Percentiles rank a stretch among this genome's conserved stretches.
These are phyloP conservation scores for Apophysomyces sp. DNA, from an alignment of 371 early-diverging fungal genomes.

Conservation along the genomic window DNA sequence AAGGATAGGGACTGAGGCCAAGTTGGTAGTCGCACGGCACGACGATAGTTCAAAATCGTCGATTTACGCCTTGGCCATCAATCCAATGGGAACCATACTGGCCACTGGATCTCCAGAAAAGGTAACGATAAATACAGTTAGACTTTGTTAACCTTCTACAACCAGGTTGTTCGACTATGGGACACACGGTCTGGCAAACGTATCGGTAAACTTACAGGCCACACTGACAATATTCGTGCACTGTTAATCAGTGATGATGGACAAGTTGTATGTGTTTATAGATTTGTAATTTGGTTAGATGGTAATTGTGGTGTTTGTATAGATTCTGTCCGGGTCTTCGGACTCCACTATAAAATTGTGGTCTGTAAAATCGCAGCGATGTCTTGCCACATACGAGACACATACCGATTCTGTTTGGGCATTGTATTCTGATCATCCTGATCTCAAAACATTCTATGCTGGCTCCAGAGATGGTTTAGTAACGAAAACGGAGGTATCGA, in stretches of 20 bases:
- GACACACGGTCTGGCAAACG: slow-evolving; percentile 77
- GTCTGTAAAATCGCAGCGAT: slow-evolving; percentile 86
- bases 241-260: slow-evolving; percentile 88
- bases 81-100: slow-evolving; percentile 66
- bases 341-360: slow-evolving; percentile 92
- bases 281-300: not conserved
- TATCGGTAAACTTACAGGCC: slow-evolving; percentile 83
- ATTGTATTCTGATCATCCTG: slow-evolving; percentile 80
- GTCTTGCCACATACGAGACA: slow-evolving; percentile 82
- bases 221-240: slow-evolving; percentile 91
- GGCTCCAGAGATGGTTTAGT: slow-evolving; percentile 91
- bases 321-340: slow-evolving; percentile 90
- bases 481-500: slow-evolving; percentile 64
- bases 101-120: slow-evolving; percentile 91
- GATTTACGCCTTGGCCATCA: slow-evolving; percentile 76
- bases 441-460: slow-evolving; percentile 86
- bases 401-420: slow-evolving; percentile 93
- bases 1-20: not conserved
- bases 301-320: slow-evolving; percentile 5
- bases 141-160: not conserved
- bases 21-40: slow-evolving; percentile 38
- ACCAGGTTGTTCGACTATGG: slow-evolving; percentile 79
- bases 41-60: slow-evolving; percentile 64
- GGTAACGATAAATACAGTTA: slow-evolving; percentile 39
- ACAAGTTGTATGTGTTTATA: slow-evolving; percentile 55